A percentile compares a stretch with the other conserved stretches of the same genome.
Conservation (phyloP, 768 basidiomycete species). For the Boletellus emodensis region DNA sequence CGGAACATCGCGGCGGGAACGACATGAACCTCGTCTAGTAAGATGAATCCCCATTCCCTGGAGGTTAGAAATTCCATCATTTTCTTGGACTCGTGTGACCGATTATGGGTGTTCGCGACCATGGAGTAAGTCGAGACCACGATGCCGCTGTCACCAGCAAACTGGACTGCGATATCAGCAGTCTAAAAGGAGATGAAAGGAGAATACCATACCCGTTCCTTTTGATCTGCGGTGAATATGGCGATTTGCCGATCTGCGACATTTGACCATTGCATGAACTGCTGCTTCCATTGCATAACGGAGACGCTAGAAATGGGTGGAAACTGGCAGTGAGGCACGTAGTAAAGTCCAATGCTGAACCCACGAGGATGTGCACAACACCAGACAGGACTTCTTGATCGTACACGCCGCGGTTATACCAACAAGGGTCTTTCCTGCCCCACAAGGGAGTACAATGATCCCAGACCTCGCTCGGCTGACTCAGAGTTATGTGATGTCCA, state of each 20-base stretch:
- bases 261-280: slow-evolving; percentile 99
- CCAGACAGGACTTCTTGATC: slow-evolving; percentile 97
- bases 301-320: slow-evolving; percentile 54
- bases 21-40: slow-evolving; percentile 98
- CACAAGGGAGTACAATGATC: slow-evolving; percentile 97
- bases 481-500: slow-evolving; percentile 2
- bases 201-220: slow-evolving; percentile 71
- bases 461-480: slow-evolving; percentile 91
- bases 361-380: slow-evolving; percentile 96
- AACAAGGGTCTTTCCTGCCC: slow-evolving; percentile 97
- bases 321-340: slow-evolving; percentile 1
- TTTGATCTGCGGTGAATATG: slow-evolving; percentile 95
- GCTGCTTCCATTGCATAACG: slow-evolving; percentile 98
- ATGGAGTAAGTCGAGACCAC: slow-evolving; percentile 99
- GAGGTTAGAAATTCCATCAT: slow-evolving; percentile 99
- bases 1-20: slow-evolving; percentile 99
- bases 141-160: slow-evolving; percentile 94
- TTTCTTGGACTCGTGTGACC: slow-evolving; percentile 98
- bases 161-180: slow-evolving; percentile 45
- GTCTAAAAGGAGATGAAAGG: background rate
- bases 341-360: slow-evolving; percentile 28
- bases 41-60: slow-evolving; percentile 98
- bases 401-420: slow-evolving; percentile 99
- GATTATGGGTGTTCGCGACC: slow-evolving; percentile 97
- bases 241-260: slow-evolving; percentile 95